Percentiles rank a stretch among this genome's conserved stretches.
Evolutionary conservation across 164 flowering plant genomes (phyloP).

Genomic region (Stephania yunnanensis): DNA sequence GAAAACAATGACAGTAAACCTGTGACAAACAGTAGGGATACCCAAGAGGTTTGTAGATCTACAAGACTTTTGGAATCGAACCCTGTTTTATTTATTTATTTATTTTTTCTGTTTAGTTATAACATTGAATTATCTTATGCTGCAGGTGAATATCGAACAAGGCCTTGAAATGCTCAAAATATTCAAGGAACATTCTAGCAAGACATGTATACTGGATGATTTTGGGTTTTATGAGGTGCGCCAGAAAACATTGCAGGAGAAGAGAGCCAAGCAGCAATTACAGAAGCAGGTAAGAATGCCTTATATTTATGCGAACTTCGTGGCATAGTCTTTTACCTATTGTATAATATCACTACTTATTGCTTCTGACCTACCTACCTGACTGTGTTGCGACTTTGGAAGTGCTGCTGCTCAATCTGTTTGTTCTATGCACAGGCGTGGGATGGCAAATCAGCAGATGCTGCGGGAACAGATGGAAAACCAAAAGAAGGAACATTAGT

Average conservation of each 20-base stretch:
- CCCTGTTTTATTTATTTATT: neutral
- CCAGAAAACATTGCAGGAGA: conserved; percentile 66
- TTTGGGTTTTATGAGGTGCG: conserved; percentile 77
- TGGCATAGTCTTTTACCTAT: neutral
- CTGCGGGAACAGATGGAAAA: conserved; percentile 25
- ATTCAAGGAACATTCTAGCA: conserved; percentile 59
- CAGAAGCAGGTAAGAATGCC: conserved; percentile 52
- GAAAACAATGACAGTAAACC: conserved; percentile 86
- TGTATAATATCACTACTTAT: neutral
- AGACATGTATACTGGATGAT: conserved; percentile 72
- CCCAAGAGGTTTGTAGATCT: conserved; percentile 58
- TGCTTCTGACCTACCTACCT: neutral
- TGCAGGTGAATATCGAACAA: conserved; percentile 67
- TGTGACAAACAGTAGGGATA: conserved; percentile 83
- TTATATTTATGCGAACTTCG: neutral
- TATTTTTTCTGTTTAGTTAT: neutral
- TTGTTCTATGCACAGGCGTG: conserved; percentile 35
- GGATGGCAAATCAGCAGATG: conserved; percentile 41
- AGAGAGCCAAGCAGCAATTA: conserved; percentile 55
- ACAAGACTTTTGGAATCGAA: neutral
- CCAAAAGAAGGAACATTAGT: conserved; percentile 25
- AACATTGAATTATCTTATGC: neutral
- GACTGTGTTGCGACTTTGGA: neutral
- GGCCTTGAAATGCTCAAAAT: conserved; percentile 74
- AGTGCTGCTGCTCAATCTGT: neutral